Evolutionary conservation across 768 basidiomycete genomes (phyloP), one percentile per base, ranked within the genome.

Genomic region (Solioccasus polychromus): DNA sequence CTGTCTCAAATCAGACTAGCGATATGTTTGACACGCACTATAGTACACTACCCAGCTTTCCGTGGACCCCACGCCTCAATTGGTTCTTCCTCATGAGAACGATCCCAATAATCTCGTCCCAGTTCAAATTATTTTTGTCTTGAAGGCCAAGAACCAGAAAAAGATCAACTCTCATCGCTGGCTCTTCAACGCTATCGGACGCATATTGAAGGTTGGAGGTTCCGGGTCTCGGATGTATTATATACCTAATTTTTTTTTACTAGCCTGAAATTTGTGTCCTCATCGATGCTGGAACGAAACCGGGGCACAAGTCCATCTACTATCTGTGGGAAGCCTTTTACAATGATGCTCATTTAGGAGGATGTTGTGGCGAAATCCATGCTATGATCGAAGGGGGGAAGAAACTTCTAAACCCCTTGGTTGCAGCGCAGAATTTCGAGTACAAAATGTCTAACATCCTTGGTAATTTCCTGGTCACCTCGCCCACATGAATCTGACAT

Each of bases 401-500:
- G 68, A 96, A 96, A 66, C 79, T 97, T 20, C 65, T 97, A 49
- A 97, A 97, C 60, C 94, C 92, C 17, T 71, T 93, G 39, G 79
- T 97, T 24, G 94, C 94, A 8, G 92, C 94, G 14, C 94, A 97
- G 66, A 96, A 97, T 69, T 94, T 94, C 57, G 92, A 94, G 70
- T 96, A 96, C 72, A 96, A 92, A 71, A 95, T 97, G 90, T 93
- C 91, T 35, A 96, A 97, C 68, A 96, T 98, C 60, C 74, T 97
- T 23, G 88, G 85, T 82, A 54, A 43, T 72, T 45, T 18, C 25
- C n/a, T 8, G 8, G 10, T 38, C 18, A 37, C 9, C 18, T 40
- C n/a, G 31, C 35, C 42, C 35, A 10, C 29, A 28, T 38, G 2
- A 18, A 24, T 38, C 50, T 58, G 31, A 63, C 53, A 3, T 12